Conservation (phyloP, 202 grass and related monocot species). For the Digitaria exilis region DNA sequence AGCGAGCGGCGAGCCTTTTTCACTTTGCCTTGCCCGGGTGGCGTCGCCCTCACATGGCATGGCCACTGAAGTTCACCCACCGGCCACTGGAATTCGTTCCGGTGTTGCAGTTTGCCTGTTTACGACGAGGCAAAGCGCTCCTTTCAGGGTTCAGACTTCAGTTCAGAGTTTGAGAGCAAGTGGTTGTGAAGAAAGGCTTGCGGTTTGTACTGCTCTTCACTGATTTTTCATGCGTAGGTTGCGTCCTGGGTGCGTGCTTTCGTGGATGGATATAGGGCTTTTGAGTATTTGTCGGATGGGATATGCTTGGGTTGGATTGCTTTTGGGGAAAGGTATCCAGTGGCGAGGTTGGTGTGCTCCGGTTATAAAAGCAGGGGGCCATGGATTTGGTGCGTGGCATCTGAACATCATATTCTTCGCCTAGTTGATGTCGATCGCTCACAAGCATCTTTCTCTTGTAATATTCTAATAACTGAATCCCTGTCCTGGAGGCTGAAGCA, state of each 20-base stretch:
- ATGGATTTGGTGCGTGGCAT: slow-evolving; percentile 11
- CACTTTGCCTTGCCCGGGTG: not conserved
- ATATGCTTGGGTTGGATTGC: slow-evolving; percentile 15
- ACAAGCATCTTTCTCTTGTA: not conserved
- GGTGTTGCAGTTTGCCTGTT: not conserved
- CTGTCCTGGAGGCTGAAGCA: not conserved
- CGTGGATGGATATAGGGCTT: not conserved
- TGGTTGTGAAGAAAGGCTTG: not conserved
- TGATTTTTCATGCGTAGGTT: not conserved
- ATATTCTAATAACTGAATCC: slow-evolving; percentile 8
- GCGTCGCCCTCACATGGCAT: slow-evolving; percentile 12
- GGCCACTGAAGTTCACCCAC: not conserved
- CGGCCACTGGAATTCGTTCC: not conserved
- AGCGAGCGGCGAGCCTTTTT: not conserved
- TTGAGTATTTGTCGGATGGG: not conserved
- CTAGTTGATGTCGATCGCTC: not conserved
- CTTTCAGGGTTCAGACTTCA: not conserved
- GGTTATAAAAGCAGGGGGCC: slow-evolving; percentile 3
- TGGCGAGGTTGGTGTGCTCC: not conserved
- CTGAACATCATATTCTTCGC: not conserved
- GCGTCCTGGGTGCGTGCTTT: not conserved
- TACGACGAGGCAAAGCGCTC: not conserved
- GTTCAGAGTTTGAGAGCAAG: not conserved
- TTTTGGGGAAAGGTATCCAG: slow-evolving; percentile 13
- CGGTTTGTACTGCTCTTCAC: not conserved